phyloP scores from a whole-genome alignment of 2,329 filamentous ascomycete genomes.

The Phaeophleospora eucalypticola region DNA sequence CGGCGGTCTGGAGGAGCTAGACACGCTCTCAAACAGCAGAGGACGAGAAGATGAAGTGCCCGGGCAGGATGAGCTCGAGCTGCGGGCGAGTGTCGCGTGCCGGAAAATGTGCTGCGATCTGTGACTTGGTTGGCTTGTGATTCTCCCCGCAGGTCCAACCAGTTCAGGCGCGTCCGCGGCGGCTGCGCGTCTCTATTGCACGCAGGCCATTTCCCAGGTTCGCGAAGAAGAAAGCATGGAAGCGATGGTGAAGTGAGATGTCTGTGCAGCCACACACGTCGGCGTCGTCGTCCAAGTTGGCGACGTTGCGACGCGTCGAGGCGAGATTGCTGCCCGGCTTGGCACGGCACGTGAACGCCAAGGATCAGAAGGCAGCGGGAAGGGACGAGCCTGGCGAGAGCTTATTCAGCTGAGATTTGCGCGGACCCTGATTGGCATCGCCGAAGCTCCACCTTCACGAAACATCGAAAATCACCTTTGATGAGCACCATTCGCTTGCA shows the following conservation, averaged over 20 bases:
- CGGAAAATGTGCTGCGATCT: background rate
- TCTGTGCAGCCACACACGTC: constrained; percentile 2
- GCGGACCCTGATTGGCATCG: background rate
- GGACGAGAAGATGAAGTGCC: background rate
- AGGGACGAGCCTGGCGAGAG: background rate
- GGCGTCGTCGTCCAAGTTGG: background rate
- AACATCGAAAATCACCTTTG: background rate
- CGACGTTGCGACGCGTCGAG: background rate
- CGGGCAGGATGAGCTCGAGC: background rate
- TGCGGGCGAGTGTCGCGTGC: background rate
- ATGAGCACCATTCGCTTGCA: background rate
- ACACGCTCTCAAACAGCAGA: background rate
- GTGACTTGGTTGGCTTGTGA: background rate
- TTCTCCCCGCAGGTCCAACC: background rate
- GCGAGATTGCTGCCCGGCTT: background rate
- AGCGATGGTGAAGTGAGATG: background rate
- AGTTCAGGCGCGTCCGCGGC: background rate
- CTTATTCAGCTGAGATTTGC: background rate
- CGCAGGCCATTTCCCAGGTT: background rate
- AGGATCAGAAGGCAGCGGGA: background rate
- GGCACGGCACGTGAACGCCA: constrained; percentile 2
- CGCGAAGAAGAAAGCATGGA: background rate
- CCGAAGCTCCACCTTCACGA: background rate
- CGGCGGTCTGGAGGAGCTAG: background rate
- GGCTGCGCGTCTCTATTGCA: background rate